phyloP scores from a whole-genome alignment of 2,329 filamentous ascomycete genomes.

The Exophiala mesophila region DNA sequence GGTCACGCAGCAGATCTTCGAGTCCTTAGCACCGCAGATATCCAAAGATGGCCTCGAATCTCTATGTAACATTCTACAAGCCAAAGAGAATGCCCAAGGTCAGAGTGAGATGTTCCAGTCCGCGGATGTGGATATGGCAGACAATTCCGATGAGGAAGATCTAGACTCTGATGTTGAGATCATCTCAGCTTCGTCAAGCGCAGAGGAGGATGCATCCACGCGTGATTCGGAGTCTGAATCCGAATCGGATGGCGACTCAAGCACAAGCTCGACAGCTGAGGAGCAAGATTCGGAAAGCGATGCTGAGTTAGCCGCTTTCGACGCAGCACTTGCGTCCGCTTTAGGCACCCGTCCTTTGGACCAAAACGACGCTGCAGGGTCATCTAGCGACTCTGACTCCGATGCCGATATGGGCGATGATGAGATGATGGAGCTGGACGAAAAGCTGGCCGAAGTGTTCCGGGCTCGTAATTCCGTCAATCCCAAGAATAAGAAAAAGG shows the following conservation, averaged over 20 bases:
- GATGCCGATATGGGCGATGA: conserved; percentile 88
- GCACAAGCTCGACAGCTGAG: conserved; percentile 33
- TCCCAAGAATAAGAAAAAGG: conserved; percentile 65
- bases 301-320: conserved; percentile 57
- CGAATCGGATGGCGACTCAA: conserved; percentile 43
- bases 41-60: conserved; percentile 67
- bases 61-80: conserved; percentile 60
- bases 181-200: conserved; percentile 19
- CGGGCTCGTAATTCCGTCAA: conserved; percentile 62
- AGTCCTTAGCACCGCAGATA: conserved; percentile 71
- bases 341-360: conserved; percentile 63
- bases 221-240: conserved; percentile 39
- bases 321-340: conserved; percentile 71
- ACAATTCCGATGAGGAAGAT: conserved; percentile 39
- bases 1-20: conserved; percentile 82
- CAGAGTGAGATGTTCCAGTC: conserved; percentile 81
- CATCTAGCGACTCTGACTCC: conserved; percentile 50
- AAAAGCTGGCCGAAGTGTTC: conserved; percentile 79
- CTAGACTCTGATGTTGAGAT: conserved; percentile 42
- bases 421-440: conserved; percentile 86
- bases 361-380: conserved; percentile 54
- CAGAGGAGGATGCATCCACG: conserved; percentile 23
- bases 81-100: conserved; percentile 75
- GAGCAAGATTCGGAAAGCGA: conserved; percentile 41
- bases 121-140: conserved; percentile 56